Conservation (phyloP, 306 rosid species). For the Canavalia gladiata region DNA sequence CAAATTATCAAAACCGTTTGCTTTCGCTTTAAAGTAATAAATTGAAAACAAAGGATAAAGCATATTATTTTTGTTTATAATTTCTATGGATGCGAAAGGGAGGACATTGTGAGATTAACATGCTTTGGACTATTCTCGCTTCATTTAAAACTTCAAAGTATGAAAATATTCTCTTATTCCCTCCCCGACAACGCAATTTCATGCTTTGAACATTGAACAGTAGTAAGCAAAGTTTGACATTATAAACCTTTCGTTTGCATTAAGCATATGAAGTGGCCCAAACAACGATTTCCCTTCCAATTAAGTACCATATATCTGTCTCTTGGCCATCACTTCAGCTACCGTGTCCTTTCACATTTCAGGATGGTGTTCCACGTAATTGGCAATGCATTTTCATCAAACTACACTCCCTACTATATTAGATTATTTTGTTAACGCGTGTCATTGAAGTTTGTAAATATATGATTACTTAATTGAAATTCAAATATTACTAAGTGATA, state of each 20-base stretch:
- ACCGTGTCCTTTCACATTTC: background rate
- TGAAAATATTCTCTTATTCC: background rate
- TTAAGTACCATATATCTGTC: background rate
- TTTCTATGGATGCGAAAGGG: constrained; percentile 3
- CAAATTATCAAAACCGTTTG: background rate
- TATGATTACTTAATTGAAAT: background rate
- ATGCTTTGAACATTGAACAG: background rate
- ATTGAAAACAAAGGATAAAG: background rate
- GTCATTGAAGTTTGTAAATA: background rate
- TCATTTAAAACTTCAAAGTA: background rate
- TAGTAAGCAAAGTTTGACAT: background rate
- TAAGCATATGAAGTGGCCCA: constrained; percentile 38
- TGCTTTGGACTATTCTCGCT: constrained; percentile 2
- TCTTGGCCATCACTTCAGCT: background rate
- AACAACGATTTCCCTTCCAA: constrained; percentile 1
- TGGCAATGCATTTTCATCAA: background rate
- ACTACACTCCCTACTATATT: background rate
- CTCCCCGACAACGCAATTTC: background rate
- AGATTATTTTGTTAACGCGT: background rate
- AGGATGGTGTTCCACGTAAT: background rate
- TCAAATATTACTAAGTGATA: background rate
- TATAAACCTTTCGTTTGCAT: constrained; percentile 14
- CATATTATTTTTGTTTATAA: background rate
- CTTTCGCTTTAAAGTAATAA: too few species aligned
- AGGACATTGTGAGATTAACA: background rate